Evolutionary conservation across 2,329 filamentous ascomycete genomes (phyloP).

Genomic region (Trichoderma cornu-damae): DNA sequence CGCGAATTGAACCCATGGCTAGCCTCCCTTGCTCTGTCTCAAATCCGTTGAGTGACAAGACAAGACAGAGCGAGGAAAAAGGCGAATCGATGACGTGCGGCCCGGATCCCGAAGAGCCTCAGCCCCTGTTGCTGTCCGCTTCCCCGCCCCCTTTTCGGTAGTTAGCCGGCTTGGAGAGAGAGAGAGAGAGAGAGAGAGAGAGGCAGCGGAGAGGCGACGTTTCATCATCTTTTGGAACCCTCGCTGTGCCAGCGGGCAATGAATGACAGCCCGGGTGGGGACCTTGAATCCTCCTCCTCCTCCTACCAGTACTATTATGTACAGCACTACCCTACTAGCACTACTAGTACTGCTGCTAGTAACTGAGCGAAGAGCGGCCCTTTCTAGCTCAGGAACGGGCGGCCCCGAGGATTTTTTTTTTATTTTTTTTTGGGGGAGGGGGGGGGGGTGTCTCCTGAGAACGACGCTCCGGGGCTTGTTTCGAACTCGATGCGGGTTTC

Average conservation of each 20-base stretch:
- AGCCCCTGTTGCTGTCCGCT: conserved; percentile 8
- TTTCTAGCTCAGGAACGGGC: conserved; percentile 16
- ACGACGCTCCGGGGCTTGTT: conserved; percentile 10
- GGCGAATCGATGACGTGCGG: conserved; percentile 18
- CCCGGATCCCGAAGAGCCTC: conserved; percentile 19
- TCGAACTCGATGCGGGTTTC: conserved; percentile 2
- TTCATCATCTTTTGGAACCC: conserved; percentile 9
- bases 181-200: not conserved
- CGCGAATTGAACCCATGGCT: conserved; percentile 5
- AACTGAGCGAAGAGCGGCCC: not conserved
- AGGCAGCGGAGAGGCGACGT: conserved; percentile 14
- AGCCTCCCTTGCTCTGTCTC: conserved; percentile 7
- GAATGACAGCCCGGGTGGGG: conserved; percentile 8
- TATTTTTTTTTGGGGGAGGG: no score
- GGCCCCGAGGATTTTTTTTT: not conserved
- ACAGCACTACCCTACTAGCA: no score
- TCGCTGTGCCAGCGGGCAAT: conserved; percentile 8
- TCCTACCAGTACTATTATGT: no score
- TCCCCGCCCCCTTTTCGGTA: conserved; percentile 18
- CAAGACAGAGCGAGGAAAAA: conserved; percentile 7
- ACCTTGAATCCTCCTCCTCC: conserved; percentile 3
- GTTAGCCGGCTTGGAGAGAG: conserved; percentile 16
- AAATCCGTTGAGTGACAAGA: conserved; percentile 7
- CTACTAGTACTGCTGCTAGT: no score
- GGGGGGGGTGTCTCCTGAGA: conserved; percentile 8